Evolutionary conservation across 2,329 filamentous ascomycete genomes (phyloP), one percentile per base, ranked within the genome.

Genomic region (Ambrosiella cleistominuta): DNA sequence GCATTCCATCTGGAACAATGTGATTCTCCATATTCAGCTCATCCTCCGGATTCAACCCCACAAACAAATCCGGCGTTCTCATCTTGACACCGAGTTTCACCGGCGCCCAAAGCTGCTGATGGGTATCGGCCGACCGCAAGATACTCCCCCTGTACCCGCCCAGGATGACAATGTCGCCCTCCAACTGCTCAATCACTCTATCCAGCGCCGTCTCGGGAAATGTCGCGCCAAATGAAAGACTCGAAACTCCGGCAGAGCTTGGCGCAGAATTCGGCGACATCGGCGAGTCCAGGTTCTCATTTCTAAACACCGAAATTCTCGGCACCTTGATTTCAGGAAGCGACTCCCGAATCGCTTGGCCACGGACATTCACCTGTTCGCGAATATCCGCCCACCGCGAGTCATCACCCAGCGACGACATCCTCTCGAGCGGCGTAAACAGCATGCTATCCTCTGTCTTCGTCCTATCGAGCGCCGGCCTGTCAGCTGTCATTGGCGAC

Each of bases 1-100:
- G 75, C 80, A 95, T 94, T 7, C 89, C 89, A 1, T 83, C 88
- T 0, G 90, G 77, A 56, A 89, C 85, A 61, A 97, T 88, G n/a
- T 75, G 82, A 60, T 94, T 78, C 63, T 86, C 81, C 81, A 93
- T 93, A 4, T 72, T 77, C 64, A 88, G 85, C 65, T 96, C 91
- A 59, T 94, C 90, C 64, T 89, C 85, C 1, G 80, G 80, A 12
- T 86, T 78, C 3, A 96, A 71, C 0, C 89, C 90, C 8, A 97
- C 84, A 67, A 95, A 88, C 3, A 97, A 75, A 66, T 97, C 88
- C 1, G 91, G 90, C 66, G 93, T 95, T 58, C 90, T 83, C 61
- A 96, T 79, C 64, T 95, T 95, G 55, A 97, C 72, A 0, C 91
- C 90, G 36, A 95, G 84, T 69, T 96, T 96, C 66, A 96, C 83